phyloP scores from a whole-genome alignment of 441 rosid species.

The Kokia cookei region DNA sequence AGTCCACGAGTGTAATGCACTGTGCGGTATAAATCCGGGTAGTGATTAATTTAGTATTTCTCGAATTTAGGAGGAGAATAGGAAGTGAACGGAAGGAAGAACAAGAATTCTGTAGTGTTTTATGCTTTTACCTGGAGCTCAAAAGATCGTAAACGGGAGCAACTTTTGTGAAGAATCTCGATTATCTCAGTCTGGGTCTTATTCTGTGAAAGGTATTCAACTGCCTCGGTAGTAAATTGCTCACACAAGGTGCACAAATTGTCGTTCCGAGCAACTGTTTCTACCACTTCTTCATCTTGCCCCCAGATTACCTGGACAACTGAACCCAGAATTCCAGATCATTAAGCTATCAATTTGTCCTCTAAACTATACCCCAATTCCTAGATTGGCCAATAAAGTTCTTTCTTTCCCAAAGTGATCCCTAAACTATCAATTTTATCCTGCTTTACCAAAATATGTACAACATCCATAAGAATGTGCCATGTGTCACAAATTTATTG shows the following conservation, averaged over 20 bases:
- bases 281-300: slow-evolving; percentile 20
- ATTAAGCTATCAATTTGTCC: background rate
- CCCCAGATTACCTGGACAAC: slow-evolving; percentile 19
- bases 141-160: slow-evolving; percentile 47
- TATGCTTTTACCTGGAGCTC: slow-evolving; percentile 44
- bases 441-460: too few relatives aligned
- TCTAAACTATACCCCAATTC: too few relatives aligned
- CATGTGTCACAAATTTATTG: too few relatives aligned
- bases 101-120: background rate
- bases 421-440: too few relatives aligned
- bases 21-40: slow-evolving; percentile 15
- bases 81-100: too few relatives aligned
- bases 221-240: slow-evolving; percentile 60
- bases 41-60: background rate
- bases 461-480: too few relatives aligned
- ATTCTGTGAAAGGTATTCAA: slow-evolving; percentile 57
- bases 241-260: slow-evolving; percentile 71
- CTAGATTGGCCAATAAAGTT: too few relatives aligned
- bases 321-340: slow-evolving; percentile 16
- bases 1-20: slow-evolving; percentile 78
- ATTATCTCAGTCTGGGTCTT: slow-evolving; percentile 63
- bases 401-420: too few relatives aligned
- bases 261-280: slow-evolving; percentile 31
- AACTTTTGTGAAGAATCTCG: slow-evolving; percentile 48
- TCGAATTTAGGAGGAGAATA: background rate